Percentiles rank a stretch among this genome's conserved stretches.
phyloP scores from a whole-genome alignment of 2,329 filamentous ascomycete species.

The Xylariomycetidae sp. region DNA sequence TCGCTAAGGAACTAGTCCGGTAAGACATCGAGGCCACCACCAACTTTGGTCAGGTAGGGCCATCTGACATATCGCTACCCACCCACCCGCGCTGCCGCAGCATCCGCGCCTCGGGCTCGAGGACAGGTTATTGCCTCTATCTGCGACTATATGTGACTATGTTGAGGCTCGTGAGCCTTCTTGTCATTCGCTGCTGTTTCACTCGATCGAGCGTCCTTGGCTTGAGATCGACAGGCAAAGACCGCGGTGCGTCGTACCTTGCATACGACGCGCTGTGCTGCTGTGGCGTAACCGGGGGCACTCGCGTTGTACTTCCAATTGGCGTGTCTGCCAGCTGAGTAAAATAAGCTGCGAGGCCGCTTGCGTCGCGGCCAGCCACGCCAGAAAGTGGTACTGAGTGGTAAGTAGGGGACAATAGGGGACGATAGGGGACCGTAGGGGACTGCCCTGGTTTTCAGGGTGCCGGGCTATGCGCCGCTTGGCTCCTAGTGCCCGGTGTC shows the following conservation, averaged over 20 bases:
- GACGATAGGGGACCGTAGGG: no score
- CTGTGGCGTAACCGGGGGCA: not conserved
- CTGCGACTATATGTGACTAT: conserved; percentile 19
- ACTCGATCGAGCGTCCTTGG: conserved; percentile 18
- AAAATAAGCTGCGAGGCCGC: no score
- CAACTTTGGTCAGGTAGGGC: conserved; percentile 11
- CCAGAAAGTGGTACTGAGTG: no score
- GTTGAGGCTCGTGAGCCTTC: conserved; percentile 22
- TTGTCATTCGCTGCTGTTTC: conserved; percentile 24
- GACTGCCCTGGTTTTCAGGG: no score
- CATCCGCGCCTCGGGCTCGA: conserved; percentile 12
- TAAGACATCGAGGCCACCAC: conserved; percentile 20
- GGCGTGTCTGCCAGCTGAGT: no score
- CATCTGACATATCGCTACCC: conserved; percentile 24
- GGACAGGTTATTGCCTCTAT: conserved; percentile 4
- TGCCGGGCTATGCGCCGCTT: no score
- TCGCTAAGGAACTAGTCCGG: conserved; percentile 7
- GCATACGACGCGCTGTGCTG: conserved; percentile 15
- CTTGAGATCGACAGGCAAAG: conserved; percentile 18
- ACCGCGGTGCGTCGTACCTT: conserved; percentile 24
- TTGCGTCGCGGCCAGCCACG: no score
- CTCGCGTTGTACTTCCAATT: not conserved
- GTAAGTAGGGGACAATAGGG: no score
- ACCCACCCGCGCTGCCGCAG: conserved; percentile 14
- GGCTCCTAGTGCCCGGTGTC: no score